A percentile compares a stretch with the other conserved stretches of the same genome.
Conservation (phyloP, 176 grass and related monocot genomes). For the Triticum monococcum region DNA sequence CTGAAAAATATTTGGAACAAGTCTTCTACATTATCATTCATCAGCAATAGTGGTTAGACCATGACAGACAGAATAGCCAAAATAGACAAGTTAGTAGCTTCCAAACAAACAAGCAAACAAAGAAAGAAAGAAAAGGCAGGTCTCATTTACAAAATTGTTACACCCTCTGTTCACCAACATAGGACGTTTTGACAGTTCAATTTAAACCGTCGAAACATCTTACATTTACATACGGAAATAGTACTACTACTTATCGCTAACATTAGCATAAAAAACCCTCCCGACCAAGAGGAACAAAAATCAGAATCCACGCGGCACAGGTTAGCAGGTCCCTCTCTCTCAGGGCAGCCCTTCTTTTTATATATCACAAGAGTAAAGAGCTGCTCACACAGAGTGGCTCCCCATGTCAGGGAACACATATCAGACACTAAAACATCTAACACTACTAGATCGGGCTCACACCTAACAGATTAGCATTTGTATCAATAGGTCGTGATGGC, state of each 20-base stretch:
- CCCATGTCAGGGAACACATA: constrained; percentile 35
- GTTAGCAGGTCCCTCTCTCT: neutral
- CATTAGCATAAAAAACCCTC: constrained; percentile 11
- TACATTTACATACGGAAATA: too few relatives aligned
- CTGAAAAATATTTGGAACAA: too few relatives aligned
- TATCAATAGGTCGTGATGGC: neutral
- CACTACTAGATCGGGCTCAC: constrained; percentile 18
- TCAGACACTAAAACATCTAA: constrained; percentile 10
- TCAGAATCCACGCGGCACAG: neutral
- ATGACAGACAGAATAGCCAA: neutral
- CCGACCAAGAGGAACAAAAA: too few relatives aligned
- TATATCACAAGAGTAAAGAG: constrained; percentile 34
- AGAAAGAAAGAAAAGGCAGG: neutral
- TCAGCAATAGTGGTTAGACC: too few relatives aligned
- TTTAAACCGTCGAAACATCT: too few relatives aligned
- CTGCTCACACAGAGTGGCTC: constrained; percentile 54
- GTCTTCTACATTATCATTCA: too few relatives aligned
- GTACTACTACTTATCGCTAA: constrained; percentile 1
- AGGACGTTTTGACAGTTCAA: too few relatives aligned
- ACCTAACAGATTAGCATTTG: constrained; percentile 16
- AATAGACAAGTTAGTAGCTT: neutral
- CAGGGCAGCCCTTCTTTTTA: constrained; percentile 53
- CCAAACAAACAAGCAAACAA: too few relatives aligned
- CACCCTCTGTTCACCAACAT: too few relatives aligned
- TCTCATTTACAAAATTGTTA: constrained; percentile 14